Evolutionary conservation across 768 basidiomycete species (phyloP).

Genomic region (Bullera alba): DNA sequence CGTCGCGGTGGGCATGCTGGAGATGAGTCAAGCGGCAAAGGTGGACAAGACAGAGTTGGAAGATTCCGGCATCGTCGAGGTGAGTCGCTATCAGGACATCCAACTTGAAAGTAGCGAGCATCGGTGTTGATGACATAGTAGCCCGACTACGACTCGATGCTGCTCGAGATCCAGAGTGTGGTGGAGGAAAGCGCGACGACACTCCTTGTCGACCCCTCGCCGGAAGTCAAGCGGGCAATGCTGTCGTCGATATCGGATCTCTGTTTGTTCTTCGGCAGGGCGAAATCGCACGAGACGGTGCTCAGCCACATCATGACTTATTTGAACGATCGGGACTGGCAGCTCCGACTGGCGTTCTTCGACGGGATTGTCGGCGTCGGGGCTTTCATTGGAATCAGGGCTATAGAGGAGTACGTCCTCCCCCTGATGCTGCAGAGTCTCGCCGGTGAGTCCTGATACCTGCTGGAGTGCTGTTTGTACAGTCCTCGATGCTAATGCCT

Average conservation of each 20-base stretch:
- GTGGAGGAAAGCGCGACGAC: constrained; percentile 82
- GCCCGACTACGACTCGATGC: constrained; percentile 83
- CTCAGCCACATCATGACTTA: constrained; percentile 81
- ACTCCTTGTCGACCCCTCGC: constrained; percentile 79
- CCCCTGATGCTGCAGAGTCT: constrained; percentile 93
- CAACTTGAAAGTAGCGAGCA: constrained; percentile 8
- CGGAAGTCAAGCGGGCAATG: constrained; percentile 84
- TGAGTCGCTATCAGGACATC: constrained; percentile 37
- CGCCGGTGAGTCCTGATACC: constrained; percentile 64
- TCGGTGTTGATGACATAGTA: too few relatives aligned
- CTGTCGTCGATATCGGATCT: constrained; percentile 77
- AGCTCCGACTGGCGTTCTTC: constrained; percentile 82
- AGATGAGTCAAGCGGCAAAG: constrained; percentile 72
- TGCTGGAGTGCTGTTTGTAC: too few relatives aligned
- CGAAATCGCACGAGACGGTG: constrained; percentile 89
- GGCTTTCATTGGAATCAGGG: constrained; percentile 81
- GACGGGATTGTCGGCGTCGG: constrained; percentile 94
- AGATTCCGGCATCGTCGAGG: constrained; percentile 68
- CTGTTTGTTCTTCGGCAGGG: constrained; percentile 86
- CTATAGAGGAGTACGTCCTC: constrained; percentile 92
- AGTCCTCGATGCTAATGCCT: too few relatives aligned
- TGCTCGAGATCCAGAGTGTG: constrained; percentile 74
- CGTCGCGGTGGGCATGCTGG: constrained; percentile 76
- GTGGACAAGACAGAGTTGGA: constrained; percentile 66
- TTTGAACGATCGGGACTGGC: constrained; percentile 78